Evolutionary conservation across 768 basidiomycete genomes (phyloP).

Genomic region (Sistotremastrum niveocremeum): DNA sequence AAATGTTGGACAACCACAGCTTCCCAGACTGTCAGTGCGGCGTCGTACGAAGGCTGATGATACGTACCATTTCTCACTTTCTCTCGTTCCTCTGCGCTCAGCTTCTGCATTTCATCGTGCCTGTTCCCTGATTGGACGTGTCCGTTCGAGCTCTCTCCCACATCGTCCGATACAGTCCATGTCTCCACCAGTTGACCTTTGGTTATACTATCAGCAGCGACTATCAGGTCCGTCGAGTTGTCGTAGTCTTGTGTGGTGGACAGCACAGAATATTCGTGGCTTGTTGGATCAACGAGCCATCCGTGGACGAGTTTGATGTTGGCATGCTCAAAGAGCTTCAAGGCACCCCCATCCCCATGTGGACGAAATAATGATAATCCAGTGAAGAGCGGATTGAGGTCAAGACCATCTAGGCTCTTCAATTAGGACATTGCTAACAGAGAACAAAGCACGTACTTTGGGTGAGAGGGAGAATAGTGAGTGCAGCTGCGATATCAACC

Average conservation of each 20-base stretch:
- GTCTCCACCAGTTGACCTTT: slow-evolving; percentile 39
- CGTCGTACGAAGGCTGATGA: background rate
- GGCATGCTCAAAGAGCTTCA: slow-evolving; percentile 74
- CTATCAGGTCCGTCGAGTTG: slow-evolving; percentile 56
- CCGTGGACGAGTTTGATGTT: slow-evolving; percentile 78
- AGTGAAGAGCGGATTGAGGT: slow-evolving; percentile 77
- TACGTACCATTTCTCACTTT: slow-evolving; percentile 61
- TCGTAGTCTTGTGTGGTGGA: slow-evolving; percentile 54
- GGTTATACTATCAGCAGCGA: slow-evolving; percentile 65
- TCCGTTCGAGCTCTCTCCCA: slow-evolving; percentile 9
- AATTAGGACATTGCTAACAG: slow-evolving; percentile 1
- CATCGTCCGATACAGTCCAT: slow-evolving; percentile 13
- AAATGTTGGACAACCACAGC: slow-evolving; percentile 57
- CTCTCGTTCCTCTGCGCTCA: slow-evolving; percentile 38
- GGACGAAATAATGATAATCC: slow-evolving; percentile 56
- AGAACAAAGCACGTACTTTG: slow-evolving; percentile 39
- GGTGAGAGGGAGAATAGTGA: slow-evolving; percentile 64
- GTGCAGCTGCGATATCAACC: slow-evolving; percentile 54
- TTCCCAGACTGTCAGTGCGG: slow-evolving; percentile 14
- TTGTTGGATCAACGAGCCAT: slow-evolving; percentile 69
- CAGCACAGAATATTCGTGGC: slow-evolving; percentile 43
- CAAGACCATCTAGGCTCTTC: slow-evolving; percentile 56
- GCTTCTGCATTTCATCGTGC: slow-evolving; percentile 13
- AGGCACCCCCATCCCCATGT: slow-evolving; percentile 52
- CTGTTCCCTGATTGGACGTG: slow-evolving; percentile 3